A percentile compares a stretch with the other conserved stretches of the same genome.
These are phyloP conservation scores for Xenosphaeropsis pyriputrescens DNA, from an alignment of 2,329 filamentous ascomycete genomes.

Conservation along the genomic window DNA sequence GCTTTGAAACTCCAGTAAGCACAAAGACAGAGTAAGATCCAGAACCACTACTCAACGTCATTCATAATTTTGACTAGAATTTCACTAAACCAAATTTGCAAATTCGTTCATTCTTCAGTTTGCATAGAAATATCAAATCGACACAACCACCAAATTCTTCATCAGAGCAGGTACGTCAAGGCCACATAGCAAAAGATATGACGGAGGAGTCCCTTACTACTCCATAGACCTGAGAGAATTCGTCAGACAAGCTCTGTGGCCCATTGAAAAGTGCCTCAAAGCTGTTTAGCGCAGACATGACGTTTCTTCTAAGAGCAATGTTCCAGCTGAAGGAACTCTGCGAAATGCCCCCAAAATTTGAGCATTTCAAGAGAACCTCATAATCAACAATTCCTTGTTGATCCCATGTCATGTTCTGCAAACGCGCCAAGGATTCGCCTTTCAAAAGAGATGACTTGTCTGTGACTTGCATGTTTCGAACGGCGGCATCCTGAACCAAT, in stretches of 20 bases:
- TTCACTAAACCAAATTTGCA: too few species aligned
- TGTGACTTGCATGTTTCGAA: slow-evolving; percentile 21
- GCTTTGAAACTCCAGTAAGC: too few species aligned
- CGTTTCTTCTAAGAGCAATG: slow-evolving; percentile 24
- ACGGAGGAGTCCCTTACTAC: slow-evolving; percentile 5
- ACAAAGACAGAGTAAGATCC: too few species aligned
- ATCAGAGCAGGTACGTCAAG: slow-evolving; percentile 2
- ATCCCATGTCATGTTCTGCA: slow-evolving; percentile 27
- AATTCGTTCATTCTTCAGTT: too few species aligned
- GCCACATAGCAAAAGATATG: slow-evolving; percentile 12
- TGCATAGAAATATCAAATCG: too few species aligned
- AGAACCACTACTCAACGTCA: too few species aligned
- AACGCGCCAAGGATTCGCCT: slow-evolving; percentile 16
- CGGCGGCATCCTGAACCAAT: slow-evolving; percentile 21
- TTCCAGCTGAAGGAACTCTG: slow-evolving; percentile 29
- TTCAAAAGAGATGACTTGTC: slow-evolving; percentile 27
- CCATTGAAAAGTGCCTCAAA: slow-evolving; percentile 1
- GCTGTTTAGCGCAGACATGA: background rate
- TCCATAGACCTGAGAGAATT: slow-evolving; percentile 12
- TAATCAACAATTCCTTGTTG: slow-evolving; percentile 35
- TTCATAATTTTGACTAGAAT: too few species aligned
- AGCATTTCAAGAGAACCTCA: slow-evolving; percentile 29
- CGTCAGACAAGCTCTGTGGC: slow-evolving; percentile 10
- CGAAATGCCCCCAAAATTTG: slow-evolving; percentile 26
- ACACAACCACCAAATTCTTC: too few species aligned